phyloP scores from a whole-genome alignment of 768 basidiomycete species.

The Auriculariales sp. region DNA sequence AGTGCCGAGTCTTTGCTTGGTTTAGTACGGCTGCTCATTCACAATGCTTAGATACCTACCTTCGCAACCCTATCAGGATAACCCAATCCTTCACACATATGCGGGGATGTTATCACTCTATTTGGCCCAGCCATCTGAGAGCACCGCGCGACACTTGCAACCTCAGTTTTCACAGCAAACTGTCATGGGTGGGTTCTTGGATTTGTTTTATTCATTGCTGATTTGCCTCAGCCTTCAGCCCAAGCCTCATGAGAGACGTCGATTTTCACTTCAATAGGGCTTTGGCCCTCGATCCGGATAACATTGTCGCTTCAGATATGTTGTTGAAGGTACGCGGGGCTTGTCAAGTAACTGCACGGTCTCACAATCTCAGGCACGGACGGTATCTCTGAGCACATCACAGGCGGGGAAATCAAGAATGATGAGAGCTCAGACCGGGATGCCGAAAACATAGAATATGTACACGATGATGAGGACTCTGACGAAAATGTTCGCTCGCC shows the following conservation, averaged over 20 bases:
- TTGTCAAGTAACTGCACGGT: background rate
- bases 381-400: too few relatives aligned
- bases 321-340: constrained; percentile 32
- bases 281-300: constrained; percentile 40
- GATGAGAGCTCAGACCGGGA: too few relatives aligned
- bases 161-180: background rate
- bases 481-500: too few relatives aligned
- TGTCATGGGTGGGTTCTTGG: background rate
- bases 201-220: background rate
- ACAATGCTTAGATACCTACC: constrained; percentile 55
- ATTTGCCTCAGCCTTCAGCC: constrained; percentile 14
- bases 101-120: constrained; percentile 60
- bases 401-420: too few relatives aligned
- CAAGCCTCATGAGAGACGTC: constrained; percentile 33
- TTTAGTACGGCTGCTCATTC: constrained; percentile 2
- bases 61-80: constrained; percentile 77
- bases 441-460: too few relatives aligned
- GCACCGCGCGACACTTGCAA: background rate
- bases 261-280: constrained; percentile 54
- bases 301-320: constrained; percentile 36
- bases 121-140: constrained; percentile 15
- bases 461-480: constrained; percentile 14
- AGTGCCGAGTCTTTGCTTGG: constrained; percentile 12
- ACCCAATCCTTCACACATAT: constrained; percentile 64
- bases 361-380: too few relatives aligned